phyloP scores from a whole-genome alignment of 345 rosid species.

The Heritiera fomes region DNA sequence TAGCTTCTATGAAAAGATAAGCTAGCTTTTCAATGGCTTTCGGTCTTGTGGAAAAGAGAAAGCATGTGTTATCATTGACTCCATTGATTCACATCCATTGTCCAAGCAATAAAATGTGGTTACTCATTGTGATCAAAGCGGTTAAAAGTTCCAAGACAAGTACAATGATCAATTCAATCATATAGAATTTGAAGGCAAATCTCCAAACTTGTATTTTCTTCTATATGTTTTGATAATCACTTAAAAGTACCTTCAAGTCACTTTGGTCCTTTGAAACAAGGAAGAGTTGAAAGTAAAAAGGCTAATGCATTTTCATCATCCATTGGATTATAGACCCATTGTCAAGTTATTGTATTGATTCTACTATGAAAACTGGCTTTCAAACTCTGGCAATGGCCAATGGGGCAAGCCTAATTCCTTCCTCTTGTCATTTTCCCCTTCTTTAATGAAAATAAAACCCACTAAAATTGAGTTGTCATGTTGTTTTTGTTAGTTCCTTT shows the following conservation, averaged over 20 bases:
- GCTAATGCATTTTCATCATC: neutral
- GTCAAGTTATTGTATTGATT: neutral
- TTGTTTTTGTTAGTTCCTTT: conserved; percentile 4
- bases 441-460: neutral
- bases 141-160: neutral
- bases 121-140: neutral
- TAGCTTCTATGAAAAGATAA: conserved; percentile 6
- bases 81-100: neutral
- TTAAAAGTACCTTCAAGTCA: neutral
- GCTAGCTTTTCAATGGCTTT: neutral
- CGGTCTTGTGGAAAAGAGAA: neutral
- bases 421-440: neutral
- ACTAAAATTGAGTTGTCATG: conserved; percentile 12
- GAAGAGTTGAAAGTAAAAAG: neutral
- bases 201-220: neutral
- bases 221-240: too few species aligned
- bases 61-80: too few species aligned
- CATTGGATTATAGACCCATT: neutral
- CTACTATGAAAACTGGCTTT: neutral
- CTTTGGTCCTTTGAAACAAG: neutral
- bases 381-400: neutral
- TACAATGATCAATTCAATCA: neutral
- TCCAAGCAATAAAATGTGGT: neutral
- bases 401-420: neutral
- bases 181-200: conserved; percentile 5